Evolutionary conservation across 495 filamentous ascomycete species (phyloP), one percentile per base, ranked within the genome.

Genomic region (Penicillium pulvis): DNA sequence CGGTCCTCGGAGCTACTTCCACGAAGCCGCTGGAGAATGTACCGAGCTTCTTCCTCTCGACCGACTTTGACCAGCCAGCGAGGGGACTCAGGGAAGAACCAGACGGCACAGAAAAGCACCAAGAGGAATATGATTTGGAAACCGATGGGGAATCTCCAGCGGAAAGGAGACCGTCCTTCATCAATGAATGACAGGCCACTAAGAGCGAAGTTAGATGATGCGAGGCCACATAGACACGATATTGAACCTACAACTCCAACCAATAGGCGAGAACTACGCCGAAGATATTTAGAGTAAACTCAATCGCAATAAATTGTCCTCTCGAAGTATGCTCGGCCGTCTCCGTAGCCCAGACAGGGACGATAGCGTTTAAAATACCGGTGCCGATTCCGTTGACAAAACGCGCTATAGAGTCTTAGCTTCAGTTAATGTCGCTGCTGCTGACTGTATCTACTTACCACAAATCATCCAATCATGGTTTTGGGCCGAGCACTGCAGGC

Each of bases 251-350:
- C 79, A 85, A 90, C 65, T 89, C 87, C 24, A 90, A 75, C 87
- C 87, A 90, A 58, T 89, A 90, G 6, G 86, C 87, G 19, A 90
- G 73, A 3, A 89, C 86, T 4, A 90, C 86, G 66, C 88, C 87
- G 42, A 89, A 86, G 58, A 90, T 90, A 62, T 90, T 90, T 14
- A 89, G 63, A 0, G 86, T 89, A 61, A 91, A 89, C 61, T 90
- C 87, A 53, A 89, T 89, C 5, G 87, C 83, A 55, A 90, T 83
- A 61, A 89, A 90, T 48, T 87, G 79, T 4, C 88, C 88, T 45
- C 88, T 81, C 3, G 84, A 87, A 6, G 81, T 89, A 57, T 90
- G 86, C 42, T 83, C 82, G 8, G 85, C 83, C 2, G 83, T 87
- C 67, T 90, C 87, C 6, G 87, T 87, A 19, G 86, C 85, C 79